These are phyloP conservation scores for Helotiales sp. DNA, from an alignment of 2,329 filamentous ascomycete species.

Conservation along the genomic window DNA sequence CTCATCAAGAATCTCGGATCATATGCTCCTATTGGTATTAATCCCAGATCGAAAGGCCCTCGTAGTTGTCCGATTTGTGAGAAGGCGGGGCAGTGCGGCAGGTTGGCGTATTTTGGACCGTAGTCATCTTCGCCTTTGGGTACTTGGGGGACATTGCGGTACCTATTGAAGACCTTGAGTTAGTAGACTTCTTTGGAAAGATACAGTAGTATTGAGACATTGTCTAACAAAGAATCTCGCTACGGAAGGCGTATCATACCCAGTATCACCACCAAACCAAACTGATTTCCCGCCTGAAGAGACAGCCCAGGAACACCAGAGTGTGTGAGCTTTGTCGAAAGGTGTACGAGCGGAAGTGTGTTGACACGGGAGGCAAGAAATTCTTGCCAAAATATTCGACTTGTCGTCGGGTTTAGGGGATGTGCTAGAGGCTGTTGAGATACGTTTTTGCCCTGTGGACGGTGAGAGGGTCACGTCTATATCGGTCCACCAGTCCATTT, in stretches of 20 bases:
- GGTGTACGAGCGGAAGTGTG: slow-evolving; percentile 71
- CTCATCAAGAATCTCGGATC: slow-evolving; percentile 72
- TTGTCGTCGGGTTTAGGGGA: slow-evolving; percentile 27
- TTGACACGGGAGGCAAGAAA: slow-evolving; percentile 82
- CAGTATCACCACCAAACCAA: slow-evolving; percentile 89
- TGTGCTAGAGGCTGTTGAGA: slow-evolving; percentile 31
- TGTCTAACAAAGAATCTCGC: too few species aligned
- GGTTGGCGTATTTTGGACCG: slow-evolving; percentile 60
- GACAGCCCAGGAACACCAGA: slow-evolving; percentile 89
- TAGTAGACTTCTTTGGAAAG: too few species aligned
- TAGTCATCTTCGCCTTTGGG: slow-evolving; percentile 70
- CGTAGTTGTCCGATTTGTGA: slow-evolving; percentile 75
- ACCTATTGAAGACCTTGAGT: too few species aligned
- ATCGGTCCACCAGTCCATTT: slow-evolving; percentile 95
- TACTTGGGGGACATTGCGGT: slow-evolving; percentile 71
- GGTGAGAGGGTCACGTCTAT: slow-evolving; percentile 66
- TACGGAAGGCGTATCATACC: too few species aligned
- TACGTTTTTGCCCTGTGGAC: slow-evolving; percentile 32
- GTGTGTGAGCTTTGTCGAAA: slow-evolving; percentile 68
- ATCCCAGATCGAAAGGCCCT: slow-evolving; percentile 85
- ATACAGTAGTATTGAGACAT: too few species aligned
- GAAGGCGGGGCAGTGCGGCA: slow-evolving; percentile 81
- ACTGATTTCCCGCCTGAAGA: slow-evolving; percentile 73
- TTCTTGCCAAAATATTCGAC: slow-evolving; percentile 64
- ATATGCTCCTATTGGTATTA: slow-evolving; percentile 94